Evolutionary conservation across 2,329 filamentous ascomycete genomes (phyloP).

Genomic region (Fusarium nisikadoi): DNA sequence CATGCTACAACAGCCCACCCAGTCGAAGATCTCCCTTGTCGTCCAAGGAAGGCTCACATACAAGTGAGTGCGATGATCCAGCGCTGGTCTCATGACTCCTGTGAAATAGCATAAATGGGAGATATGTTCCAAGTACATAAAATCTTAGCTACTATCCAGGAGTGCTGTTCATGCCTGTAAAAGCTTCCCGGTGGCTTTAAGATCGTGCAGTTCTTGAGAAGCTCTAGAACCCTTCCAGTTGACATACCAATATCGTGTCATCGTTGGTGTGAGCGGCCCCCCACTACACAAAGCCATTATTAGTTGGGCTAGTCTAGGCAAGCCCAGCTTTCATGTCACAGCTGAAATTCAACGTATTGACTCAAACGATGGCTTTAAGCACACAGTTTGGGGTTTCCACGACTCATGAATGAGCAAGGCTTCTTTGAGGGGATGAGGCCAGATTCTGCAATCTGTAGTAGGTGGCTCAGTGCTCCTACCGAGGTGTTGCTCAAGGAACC

Average conservation of each 20-base stretch:
- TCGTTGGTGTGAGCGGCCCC: slow-evolving; percentile 17
- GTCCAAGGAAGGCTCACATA: neutral
- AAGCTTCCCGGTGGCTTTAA: neutral
- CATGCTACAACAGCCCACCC: neutral
- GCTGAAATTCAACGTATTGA: slow-evolving; percentile 8
- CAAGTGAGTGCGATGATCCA: neutral
- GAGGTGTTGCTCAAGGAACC: neutral
- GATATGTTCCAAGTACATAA: neutral
- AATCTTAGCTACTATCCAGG: neutral
- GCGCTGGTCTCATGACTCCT: neutral
- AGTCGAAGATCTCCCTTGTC: neutral
- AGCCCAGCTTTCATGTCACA: neutral
- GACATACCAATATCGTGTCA: slow-evolving; percentile 6
- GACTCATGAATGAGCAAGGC: neutral
- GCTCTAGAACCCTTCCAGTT: slow-evolving; percentile 33
- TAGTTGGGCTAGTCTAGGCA: neutral
- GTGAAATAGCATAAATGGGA: neutral
- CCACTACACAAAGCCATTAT: neutral
- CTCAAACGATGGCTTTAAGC: neutral
- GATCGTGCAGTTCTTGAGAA: neutral
- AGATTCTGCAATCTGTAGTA: neutral
- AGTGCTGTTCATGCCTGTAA: neutral
- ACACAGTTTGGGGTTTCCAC: neutral
- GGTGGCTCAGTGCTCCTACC: neutral
- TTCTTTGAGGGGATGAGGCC: neutral